Conservation (phyloP, 2,329 filamentous ascomycete species). For the Teratosphaeria zuluensis region DNA sequence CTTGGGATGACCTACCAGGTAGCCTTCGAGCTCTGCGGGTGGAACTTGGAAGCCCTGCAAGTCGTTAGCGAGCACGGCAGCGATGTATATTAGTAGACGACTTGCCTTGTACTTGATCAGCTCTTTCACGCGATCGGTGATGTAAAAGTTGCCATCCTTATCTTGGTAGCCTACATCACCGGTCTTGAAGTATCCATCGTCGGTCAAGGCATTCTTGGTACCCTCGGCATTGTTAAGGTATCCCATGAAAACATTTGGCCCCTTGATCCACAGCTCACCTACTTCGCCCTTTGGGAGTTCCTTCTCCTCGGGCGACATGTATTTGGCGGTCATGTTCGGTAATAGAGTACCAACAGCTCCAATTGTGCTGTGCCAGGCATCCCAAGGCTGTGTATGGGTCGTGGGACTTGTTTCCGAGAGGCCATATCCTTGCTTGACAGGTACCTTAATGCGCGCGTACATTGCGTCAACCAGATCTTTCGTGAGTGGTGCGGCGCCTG, state of each 20-base stretch:
- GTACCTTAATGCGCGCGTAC: slow-evolving; percentile 62
- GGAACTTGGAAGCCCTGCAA: slow-evolving; percentile 27
- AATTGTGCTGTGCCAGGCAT: slow-evolving; percentile 65
- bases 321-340: slow-evolving; percentile 71
- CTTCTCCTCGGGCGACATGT: slow-evolving; percentile 53
- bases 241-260: slow-evolving; percentile 70
- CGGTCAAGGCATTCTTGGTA: slow-evolving; percentile 59
- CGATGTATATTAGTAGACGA: slow-evolving; percentile 1
- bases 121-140: slow-evolving; percentile 74
- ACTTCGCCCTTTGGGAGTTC: slow-evolving; percentile 54
- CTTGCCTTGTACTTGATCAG: slow-evolving; percentile 47
- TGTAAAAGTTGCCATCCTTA: slow-evolving; percentile 70
- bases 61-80: not conserved
- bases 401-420: slow-evolving; percentile 78
- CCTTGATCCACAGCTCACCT: slow-evolving; percentile 57
- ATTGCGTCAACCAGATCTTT: slow-evolving; percentile 68
- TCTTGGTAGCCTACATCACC: slow-evolving; percentile 79
- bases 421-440: slow-evolving; percentile 88
- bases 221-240: slow-evolving; percentile 66
- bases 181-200: slow-evolving; percentile 79
- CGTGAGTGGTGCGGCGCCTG: slow-evolving; percentile 76
- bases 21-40: slow-evolving; percentile 39
- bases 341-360: slow-evolving; percentile 70
- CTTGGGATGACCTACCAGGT: slow-evolving; percentile 32
- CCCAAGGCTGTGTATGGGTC: slow-evolving; percentile 60